Evolutionary conservation across 176 grass and related monocot species (phyloP).

Genomic region (Tuctoria greenei): DNA sequence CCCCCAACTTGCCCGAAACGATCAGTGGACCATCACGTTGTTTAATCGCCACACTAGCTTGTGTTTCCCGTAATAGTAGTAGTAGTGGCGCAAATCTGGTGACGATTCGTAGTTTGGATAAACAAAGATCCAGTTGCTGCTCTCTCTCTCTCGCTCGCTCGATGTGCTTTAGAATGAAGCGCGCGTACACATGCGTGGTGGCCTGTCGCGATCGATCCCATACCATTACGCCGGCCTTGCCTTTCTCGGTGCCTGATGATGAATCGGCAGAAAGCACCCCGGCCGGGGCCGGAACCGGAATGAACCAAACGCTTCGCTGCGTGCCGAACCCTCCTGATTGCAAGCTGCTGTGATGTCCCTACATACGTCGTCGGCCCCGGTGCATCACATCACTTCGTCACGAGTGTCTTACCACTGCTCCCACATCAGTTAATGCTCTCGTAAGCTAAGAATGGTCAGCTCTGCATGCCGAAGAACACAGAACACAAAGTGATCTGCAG

Average conservation of each 20-base stretch:
- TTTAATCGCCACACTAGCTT: not conserved
- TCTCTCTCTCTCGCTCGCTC: not conserved
- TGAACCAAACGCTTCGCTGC: not conserved
- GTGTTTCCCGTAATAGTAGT: constrained; percentile 30
- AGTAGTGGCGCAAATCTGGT: not conserved
- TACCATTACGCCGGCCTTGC: not conserved
- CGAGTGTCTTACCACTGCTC: not conserved
- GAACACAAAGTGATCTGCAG: not conserved
- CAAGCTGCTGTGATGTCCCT: not conserved
- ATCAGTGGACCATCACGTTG: not conserved
- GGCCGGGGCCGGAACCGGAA: not conserved
- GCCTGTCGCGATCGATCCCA: not conserved
- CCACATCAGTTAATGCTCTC: not conserved
- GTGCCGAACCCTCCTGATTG: not conserved
- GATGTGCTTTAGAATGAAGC: not conserved
- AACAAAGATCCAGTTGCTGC: not conserved
- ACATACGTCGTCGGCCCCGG: constrained; percentile 18
- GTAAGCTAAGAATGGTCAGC: not conserved
- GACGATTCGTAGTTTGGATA: not conserved
- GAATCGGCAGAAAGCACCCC: not conserved
- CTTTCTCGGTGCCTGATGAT: constrained; percentile 6
- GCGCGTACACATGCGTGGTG: no score
- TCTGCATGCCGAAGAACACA: not conserved
- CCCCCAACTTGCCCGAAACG: constrained; percentile 28
- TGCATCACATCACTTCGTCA: constrained; percentile 28